Conservation (phyloP, 2,329 filamentous ascomycete species). For the Aspergillus sp. region DNA sequence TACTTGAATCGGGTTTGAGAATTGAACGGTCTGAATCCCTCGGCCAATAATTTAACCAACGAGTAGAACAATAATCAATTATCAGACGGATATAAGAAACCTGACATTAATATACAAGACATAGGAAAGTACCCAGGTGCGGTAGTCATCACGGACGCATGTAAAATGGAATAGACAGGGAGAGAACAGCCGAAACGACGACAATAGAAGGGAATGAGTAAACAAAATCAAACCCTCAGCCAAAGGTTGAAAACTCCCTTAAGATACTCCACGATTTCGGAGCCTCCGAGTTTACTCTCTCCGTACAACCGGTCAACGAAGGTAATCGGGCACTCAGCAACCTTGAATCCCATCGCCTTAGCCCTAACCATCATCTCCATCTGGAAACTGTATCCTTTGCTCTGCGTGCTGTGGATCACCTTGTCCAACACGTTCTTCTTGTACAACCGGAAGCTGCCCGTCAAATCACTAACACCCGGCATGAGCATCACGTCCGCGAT, state of each 20-base stretch:
- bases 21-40: constrained; percentile 5
- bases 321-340: constrained; percentile 92
- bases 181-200: constrained; percentile 1
- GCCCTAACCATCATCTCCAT: constrained; percentile 99
- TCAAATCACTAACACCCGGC: constrained; percentile 92
- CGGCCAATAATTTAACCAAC: background rate
- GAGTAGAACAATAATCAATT: background rate
- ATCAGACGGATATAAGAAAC: constrained; percentile 7
- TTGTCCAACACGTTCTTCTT: constrained; percentile 87
- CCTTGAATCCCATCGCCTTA: constrained; percentile 91
- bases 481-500: constrained; percentile 93
- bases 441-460: constrained; percentile 91
- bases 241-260: constrained; percentile 79
- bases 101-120: constrained; percentile 12
- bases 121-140: constrained; percentile 7
- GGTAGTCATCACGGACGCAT: constrained; percentile 5
- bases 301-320: constrained; percentile 96
- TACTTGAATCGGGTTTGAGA: constrained; percentile 32
- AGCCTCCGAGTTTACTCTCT: constrained; percentile 88
- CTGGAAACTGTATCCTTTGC: constrained; percentile 98
- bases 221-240: constrained; percentile 64
- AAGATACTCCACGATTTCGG: constrained; percentile 95
- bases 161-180: background rate
- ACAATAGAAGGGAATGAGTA: background rate
- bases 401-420: constrained; percentile 87